phyloP scores from a whole-genome alignment of 805 yeast genomes.

The Diddensiella santjacobensis region DNA sequence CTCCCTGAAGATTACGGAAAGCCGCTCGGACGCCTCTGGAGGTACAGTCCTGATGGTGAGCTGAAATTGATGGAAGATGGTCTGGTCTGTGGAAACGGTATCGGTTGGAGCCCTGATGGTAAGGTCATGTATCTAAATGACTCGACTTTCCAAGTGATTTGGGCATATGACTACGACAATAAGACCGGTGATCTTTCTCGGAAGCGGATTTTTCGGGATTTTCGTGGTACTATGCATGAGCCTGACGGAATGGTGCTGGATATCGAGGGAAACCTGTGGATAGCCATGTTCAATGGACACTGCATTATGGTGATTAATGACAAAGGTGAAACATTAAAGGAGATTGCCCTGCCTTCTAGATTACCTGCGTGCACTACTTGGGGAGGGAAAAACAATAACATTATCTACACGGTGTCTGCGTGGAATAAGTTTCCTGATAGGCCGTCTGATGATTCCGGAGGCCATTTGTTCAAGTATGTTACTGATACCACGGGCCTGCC shows the following conservation, averaged over 20 bases:
- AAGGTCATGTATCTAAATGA: conserved; percentile 51
- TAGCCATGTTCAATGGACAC: conserved; percentile 27
- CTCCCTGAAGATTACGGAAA: conserved; percentile 23
- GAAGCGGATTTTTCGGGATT: conserved; percentile 25
- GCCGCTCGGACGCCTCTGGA: conserved; percentile 35
- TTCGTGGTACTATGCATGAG: conserved; percentile 23
- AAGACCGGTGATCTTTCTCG: conserved; percentile 37
- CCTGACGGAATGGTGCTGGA: conserved; percentile 30
- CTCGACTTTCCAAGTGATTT: conserved; percentile 45
- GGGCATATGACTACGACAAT: conserved; percentile 43
- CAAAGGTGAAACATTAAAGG: conserved; percentile 28
- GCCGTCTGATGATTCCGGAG: conserved; percentile 28
- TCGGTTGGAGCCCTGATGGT: conserved; percentile 48
- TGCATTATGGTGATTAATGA: conserved; percentile 25
- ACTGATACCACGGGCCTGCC: conserved; percentile 29
- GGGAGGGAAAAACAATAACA: conserved; percentile 34
- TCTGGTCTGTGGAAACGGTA: conserved; percentile 51
- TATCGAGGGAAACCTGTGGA: conserved; percentile 28
- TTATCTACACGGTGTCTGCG: conserved; percentile 31
- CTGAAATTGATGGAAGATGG: conserved; percentile 29
- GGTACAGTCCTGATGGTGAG: conserved; percentile 35
- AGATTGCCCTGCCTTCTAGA: conserved; percentile 19
- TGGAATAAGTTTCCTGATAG: conserved; percentile 14
- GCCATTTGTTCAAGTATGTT: conserved; percentile 31
- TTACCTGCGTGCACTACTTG: conserved; percentile 35